These are phyloP conservation scores for Pichia cactophila DNA, from an alignment of 1,139 yeast species.

Conservation along the genomic window DNA sequence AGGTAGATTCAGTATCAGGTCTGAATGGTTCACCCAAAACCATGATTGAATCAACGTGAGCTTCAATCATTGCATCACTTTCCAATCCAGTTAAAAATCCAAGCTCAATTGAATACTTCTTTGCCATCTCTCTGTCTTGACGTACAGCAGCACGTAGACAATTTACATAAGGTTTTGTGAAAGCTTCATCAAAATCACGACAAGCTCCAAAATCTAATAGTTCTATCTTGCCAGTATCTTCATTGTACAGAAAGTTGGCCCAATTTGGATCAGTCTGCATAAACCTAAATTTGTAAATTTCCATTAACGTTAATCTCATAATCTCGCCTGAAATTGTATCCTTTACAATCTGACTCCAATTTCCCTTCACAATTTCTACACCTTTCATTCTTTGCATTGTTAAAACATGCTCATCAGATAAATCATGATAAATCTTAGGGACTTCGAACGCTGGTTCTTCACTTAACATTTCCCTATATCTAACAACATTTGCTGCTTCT, in stretches of 20 bases:
- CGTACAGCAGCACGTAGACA: slow-evolving; percentile 72
- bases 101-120: slow-evolving; percentile 57
- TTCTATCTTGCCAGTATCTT: slow-evolving; percentile 53
- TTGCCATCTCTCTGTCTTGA: slow-evolving; percentile 59
- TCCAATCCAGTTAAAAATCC: slow-evolving; percentile 93
- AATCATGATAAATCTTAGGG: slow-evolving; percentile 71
- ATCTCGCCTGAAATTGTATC: slow-evolving; percentile 80
- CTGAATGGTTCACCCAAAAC: slow-evolving; percentile 91
- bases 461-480: slow-evolving; percentile 54
- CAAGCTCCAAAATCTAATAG: slow-evolving; percentile 94
- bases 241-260: slow-evolving; percentile 91
- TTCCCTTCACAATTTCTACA: slow-evolving; percentile 68
- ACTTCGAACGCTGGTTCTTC: slow-evolving; percentile 69
- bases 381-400: slow-evolving; percentile 92
- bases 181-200: slow-evolving; percentile 62
- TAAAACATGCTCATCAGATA: slow-evolving; percentile 75
- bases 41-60: slow-evolving; percentile 86
- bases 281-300: slow-evolving; percentile 74
- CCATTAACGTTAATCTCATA: slow-evolving; percentile 80
- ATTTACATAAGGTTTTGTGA: slow-evolving; percentile 61
- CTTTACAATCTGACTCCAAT: slow-evolving; percentile 65
- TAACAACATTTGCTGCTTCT: slow-evolving; percentile 73
- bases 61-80: slow-evolving; percentile 76
- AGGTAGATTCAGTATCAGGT: slow-evolving; percentile 41
- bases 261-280: slow-evolving; percentile 99